Evolutionary conservation across 164 flowering plant genomes (phyloP).

Genomic region (Protea cynaroides): DNA sequence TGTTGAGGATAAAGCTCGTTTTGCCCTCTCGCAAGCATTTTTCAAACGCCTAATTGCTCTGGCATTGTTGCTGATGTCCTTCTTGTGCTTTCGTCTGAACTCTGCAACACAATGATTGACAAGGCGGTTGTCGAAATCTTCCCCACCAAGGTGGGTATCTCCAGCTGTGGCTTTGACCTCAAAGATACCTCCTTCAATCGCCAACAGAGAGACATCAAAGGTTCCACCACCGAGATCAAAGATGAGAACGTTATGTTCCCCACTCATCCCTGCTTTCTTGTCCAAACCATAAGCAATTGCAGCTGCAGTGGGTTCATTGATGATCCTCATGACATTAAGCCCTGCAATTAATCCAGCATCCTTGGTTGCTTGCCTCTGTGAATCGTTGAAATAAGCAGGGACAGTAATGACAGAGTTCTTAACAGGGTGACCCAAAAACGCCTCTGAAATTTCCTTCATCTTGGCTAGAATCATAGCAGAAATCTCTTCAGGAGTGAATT

Average conservation of each 20-base stretch:
- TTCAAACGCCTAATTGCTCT: background rate
- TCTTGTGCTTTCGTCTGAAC: conserved; percentile 1
- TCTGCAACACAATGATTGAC: background rate
- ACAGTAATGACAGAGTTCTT: conserved; percentile 4
- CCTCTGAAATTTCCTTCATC: conserved; percentile 4
- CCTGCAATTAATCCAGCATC: conserved; percentile 1
- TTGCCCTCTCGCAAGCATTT: background rate
- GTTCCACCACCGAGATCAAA: conserved; percentile 11
- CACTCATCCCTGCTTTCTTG: background rate
- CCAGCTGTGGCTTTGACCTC: conserved; percentile 4
- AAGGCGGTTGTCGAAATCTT: background rate
- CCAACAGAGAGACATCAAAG: conserved; percentile 1
- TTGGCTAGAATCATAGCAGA: background rate
- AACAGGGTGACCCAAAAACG: background rate
- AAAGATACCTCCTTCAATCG: conserved; percentile 5
- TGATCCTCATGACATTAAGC: conserved; percentile 6
- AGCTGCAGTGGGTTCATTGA: conserved; percentile 8
- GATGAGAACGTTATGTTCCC: background rate
- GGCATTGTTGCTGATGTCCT: background rate
- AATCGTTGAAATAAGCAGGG: conserved; percentile 1
- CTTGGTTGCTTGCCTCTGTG: conserved; percentile 1
- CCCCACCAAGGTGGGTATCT: conserved; percentile 3
- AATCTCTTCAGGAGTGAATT: background rate
- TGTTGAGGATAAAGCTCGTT: background rate
- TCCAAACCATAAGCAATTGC: conserved; percentile 5